Evolutionary conservation across 2,329 filamentous ascomycete species (phyloP), one percentile per base, ranked within the genome.

Genomic region (Corinectria fuckeliana): DNA sequence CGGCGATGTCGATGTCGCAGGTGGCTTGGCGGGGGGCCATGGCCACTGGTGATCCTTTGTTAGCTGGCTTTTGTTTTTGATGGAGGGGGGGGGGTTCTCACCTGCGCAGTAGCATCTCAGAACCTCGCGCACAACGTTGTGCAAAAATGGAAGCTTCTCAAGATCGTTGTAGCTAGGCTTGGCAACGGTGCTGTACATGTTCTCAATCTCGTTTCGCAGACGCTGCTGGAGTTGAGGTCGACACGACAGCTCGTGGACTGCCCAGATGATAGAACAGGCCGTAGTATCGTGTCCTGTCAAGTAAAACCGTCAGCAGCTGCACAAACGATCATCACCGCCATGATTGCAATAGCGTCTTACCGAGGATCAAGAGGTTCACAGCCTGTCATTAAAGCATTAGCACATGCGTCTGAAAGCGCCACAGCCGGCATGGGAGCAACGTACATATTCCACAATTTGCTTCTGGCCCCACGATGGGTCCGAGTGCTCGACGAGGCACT

Each of bases 361-460:
- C 80, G 13, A 80, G 76, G 1, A 77, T 73, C 30, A 81, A 67
- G 61, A 81, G 77, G 7, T 80, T 81, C 67, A 81, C 72, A 21
- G 79, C 61, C 65, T 80, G 34, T 73, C 71, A 18, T 74, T n/a
- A 76, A 66, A 16, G 10, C 18, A 42, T 78, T 71, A 54, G 75
- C 68, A 20, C 39, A 9, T 23, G 3, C 34, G 30, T 55, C 20
- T 5, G 26, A 16, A 10, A 28, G 3, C 16, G 11, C 10, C n/a
- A 34, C 3, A 6, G 7, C 14, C 9, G 8, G 8, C 3, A 3
- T 8, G 16, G 20, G 18, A 10, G 3, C 0, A 11, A 57, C 67
- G 66, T 42, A 70, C 63, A 21, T 70, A 69, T 64, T 73, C 71
- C 13, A 72, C 62, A 13, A 77, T 66, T 6, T 71, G 47, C 11